A percentile compares a stretch with the other conserved stretches of the same genome.
These are phyloP conservation scores for Amylostereum areolatum DNA, from an alignment of 1,284 basidiomycete species.

Conservation along the genomic window DNA sequence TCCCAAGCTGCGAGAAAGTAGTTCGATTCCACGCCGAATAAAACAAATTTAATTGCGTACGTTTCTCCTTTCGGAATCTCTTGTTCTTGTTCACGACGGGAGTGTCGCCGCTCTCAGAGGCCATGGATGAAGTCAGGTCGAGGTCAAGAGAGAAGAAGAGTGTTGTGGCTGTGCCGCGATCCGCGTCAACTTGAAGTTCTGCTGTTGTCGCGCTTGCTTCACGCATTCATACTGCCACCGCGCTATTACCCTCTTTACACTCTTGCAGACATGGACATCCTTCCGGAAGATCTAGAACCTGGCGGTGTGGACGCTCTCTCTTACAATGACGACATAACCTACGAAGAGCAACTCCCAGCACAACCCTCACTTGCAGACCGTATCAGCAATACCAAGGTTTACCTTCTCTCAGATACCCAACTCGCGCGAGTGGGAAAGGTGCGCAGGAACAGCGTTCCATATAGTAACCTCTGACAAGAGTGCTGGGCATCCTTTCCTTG, in stretches of 20 bases:
- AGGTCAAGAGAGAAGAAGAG: too few species aligned
- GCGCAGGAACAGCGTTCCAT: constrained; percentile 42
- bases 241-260: too few species aligned
- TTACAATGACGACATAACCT: constrained; percentile 47
- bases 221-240: too few species aligned
- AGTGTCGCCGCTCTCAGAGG: constrained; percentile 34
- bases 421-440: constrained; percentile 58
- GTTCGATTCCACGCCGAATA: neutral
- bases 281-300: too few species aligned
- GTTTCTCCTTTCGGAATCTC: constrained; percentile 86
- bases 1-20: constrained; percentile 76
- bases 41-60: constrained; percentile 36
- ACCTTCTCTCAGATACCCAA: constrained; percentile 59
- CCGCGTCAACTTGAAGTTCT: too few species aligned
- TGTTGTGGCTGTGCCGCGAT: too few species aligned
- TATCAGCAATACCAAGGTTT: constrained; percentile 62
- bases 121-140: constrained; percentile 29
- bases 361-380: constrained; percentile 46
- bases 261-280: too few species aligned
- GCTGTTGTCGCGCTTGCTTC: too few species aligned
- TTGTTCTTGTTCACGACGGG: constrained; percentile 75
- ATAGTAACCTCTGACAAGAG: constrained; percentile 41
- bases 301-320: constrained; percentile 25
- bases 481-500: constrained; percentile 25
- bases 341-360: constrained; percentile 41